A percentile compares a stretch with the other conserved stretches of the same genome.
phyloP scores from a whole-genome alignment of 306 rosid species.

The Quercus ilex region DNA sequence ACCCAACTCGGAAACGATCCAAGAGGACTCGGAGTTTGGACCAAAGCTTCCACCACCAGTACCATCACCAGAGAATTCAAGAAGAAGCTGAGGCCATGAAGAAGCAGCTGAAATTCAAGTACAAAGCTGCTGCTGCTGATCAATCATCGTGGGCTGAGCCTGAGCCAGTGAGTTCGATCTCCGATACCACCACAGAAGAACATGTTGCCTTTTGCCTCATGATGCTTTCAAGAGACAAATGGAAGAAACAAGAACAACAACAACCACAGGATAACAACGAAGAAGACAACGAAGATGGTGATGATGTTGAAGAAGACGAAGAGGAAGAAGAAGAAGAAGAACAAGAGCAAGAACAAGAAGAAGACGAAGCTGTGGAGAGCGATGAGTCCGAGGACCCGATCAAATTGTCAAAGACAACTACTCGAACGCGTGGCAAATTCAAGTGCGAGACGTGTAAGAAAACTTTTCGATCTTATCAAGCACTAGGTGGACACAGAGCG shows the following conservation, averaged over 20 bases:
- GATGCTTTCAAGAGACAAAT: conserved; percentile 78
- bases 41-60: background rate
- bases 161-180: conserved; percentile 68
- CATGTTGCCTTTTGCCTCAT: conserved; percentile 79
- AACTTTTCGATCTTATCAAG: conserved; percentile 83
- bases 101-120: background rate
- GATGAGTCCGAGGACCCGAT: conserved; percentile 50
- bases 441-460: conserved; percentile 89
- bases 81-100: conserved; percentile 2
- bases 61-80: background rate
- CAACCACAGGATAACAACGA: background rate
- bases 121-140: conserved; percentile 22
- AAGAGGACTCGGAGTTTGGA: conserved; percentile 45
- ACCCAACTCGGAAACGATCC: conserved; percentile 67
- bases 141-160: conserved; percentile 42
- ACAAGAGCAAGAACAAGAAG: conserved; percentile 17
- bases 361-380: conserved; percentile 35
- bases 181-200: conserved; percentile 72
- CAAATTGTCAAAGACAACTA: conserved; percentile 25
- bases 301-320: background rate
- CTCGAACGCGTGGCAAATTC: conserved; percentile 46
- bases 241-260: conserved; percentile 33
- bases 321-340: conserved; percentile 21
- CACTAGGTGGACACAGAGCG: conserved; percentile 92
- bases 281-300: background rate